phyloP scores from a whole-genome alignment of 768 basidiomycete genomes.

The Lactarius tabidus region DNA sequence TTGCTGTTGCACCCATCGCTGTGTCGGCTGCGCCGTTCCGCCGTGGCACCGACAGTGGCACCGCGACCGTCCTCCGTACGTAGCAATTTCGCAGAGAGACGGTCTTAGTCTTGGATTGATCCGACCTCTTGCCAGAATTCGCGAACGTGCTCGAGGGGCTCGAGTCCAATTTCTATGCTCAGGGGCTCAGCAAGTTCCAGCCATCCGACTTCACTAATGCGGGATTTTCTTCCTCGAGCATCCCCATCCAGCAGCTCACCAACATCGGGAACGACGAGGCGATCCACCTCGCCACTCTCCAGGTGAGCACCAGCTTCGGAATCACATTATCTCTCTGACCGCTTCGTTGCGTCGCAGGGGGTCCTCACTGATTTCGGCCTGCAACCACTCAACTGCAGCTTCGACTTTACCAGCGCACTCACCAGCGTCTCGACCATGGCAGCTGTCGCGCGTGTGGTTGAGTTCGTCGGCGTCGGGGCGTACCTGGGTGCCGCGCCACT shows the following conservation, averaged over 20 bases:
- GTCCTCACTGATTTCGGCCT: slow-evolving; percentile 53
- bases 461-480: slow-evolving; percentile 70
- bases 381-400: slow-evolving; percentile 55
- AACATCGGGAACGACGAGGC: slow-evolving; percentile 59
- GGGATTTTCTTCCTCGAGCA: slow-evolving; percentile 53
- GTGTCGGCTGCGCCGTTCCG: slow-evolving; percentile 49
- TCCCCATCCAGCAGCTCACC: slow-evolving; percentile 59
- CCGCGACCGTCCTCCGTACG: slow-evolving; percentile 56
- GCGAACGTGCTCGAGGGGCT: slow-evolving; percentile 72
- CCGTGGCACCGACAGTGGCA: slow-evolving; percentile 34
- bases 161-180: slow-evolving; percentile 63
- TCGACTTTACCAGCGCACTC: slow-evolving; percentile 62
- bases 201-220: slow-evolving; percentile 58
- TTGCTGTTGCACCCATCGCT: slow-evolving; percentile 41
- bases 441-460: slow-evolving; percentile 66
- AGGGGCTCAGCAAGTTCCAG: slow-evolving; percentile 63
- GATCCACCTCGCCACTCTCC: slow-evolving; percentile 52
- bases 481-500: slow-evolving; percentile 72
- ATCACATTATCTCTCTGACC: not conserved
- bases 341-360: slow-evolving; percentile 31
- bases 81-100: slow-evolving; percentile 23
- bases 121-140: slow-evolving; percentile 50
- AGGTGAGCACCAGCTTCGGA: slow-evolving; percentile 35
- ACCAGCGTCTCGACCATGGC: slow-evolving; percentile 67
- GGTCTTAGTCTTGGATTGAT: slow-evolving; percentile 20